These are phyloP conservation scores for Geoglossum cookeanum DNA, from an alignment of 2,329 filamentous ascomycete genomes.

Conservation along the genomic window DNA sequence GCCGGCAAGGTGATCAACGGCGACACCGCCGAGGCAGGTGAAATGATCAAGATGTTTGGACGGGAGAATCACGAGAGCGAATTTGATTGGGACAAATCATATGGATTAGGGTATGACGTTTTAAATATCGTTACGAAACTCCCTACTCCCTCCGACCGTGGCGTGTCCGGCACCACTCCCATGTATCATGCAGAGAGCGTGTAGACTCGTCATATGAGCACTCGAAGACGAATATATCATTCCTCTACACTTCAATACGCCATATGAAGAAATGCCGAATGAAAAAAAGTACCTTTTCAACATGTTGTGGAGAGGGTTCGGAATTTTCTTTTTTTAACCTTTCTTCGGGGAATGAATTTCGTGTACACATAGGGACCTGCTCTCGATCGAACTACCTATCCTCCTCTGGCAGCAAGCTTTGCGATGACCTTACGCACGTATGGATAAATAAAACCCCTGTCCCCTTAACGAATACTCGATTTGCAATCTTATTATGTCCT, in stretches of 20 bases:
- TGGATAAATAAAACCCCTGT: neutral
- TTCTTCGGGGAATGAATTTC: neutral
- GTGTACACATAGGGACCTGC: neutral
- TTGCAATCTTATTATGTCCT: conserved; percentile 41
- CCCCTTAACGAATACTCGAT: neutral
- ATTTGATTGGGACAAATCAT: conserved; percentile 57
- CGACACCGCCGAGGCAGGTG: conserved; percentile 42
- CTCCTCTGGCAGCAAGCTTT: neutral
- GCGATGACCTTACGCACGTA: neutral
- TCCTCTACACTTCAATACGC: no score
- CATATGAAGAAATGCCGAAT: no score
- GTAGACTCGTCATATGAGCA: neutral
- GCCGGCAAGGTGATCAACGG: conserved; percentile 52
- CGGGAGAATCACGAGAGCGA: conserved; percentile 57
- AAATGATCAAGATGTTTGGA: conserved; percentile 62
- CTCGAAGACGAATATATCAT: neutral
- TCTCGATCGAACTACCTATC: neutral
- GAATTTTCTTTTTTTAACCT: neutral
- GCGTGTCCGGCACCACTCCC: conserved; percentile 11
- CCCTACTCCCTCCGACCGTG: conserved; percentile 21
- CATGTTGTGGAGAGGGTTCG: neutral
- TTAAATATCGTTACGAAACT: conserved; percentile 33
- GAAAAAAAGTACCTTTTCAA: neutral
- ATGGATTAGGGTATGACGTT: conserved; percentile 72
- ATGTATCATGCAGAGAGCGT: no score